Conservation (phyloP, 1,284 basidiomycete genomes). For the Trichosporon sp. region DNA sequence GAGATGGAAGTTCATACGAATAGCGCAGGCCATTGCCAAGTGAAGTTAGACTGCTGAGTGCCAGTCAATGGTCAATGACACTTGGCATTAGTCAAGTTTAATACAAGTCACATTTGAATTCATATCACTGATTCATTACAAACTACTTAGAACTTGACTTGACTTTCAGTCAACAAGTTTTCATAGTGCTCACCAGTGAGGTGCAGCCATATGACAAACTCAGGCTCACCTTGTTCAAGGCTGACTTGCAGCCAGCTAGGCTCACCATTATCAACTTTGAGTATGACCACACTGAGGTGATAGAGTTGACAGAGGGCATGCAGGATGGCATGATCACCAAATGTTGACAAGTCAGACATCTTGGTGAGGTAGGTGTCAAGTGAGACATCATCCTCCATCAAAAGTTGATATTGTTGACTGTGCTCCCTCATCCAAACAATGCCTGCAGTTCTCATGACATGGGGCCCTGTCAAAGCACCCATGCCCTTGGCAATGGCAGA, state of each 20-base stretch:
- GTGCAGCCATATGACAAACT: background rate
- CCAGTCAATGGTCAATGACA: too few relatives aligned
- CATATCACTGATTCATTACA: background rate
- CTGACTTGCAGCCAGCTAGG: background rate
- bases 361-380: background rate
- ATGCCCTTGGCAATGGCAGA: background rate
- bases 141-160: background rate
- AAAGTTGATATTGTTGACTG: background rate
- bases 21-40: too few relatives aligned
- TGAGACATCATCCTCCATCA: background rate
- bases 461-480: background rate
- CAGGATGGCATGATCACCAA: background rate
- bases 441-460: background rate
- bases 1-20: too few relatives aligned
- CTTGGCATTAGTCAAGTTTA: too few relatives aligned
- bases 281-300: background rate
- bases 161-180: background rate
- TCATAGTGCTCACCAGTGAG: background rate
- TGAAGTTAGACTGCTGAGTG: too few relatives aligned
- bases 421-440: background rate
- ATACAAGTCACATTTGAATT: too few relatives aligned
- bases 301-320: background rate
- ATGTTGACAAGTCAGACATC: background rate
- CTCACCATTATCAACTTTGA: background rate
- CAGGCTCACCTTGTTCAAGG: background rate